These are phyloP conservation scores for Paragyromitra xinjiangensis DNA, from an alignment of 495 filamentous ascomycete species.

Conservation along the genomic window DNA sequence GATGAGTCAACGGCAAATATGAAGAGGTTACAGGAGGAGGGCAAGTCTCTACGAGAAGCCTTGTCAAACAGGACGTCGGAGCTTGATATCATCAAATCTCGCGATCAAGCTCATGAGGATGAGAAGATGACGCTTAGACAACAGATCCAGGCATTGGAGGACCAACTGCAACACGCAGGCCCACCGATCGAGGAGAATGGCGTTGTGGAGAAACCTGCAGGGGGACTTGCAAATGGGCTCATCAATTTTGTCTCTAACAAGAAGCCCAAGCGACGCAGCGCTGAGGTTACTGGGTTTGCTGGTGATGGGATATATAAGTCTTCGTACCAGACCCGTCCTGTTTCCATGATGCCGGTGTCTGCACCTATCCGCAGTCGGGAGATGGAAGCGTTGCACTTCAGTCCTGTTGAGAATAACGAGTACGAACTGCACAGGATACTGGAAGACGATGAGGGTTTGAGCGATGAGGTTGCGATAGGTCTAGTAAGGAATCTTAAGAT, in stretches of 20 bases:
- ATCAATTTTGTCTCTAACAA: constrained; percentile 98
- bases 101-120: constrained; percentile 74
- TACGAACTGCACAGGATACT: constrained; percentile 91
- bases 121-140: constrained; percentile 85
- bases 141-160: constrained; percentile 88
- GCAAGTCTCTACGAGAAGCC: constrained; percentile 78
- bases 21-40: constrained; percentile 93
- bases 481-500: constrained; percentile 97
- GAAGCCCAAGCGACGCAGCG: constrained; percentile 95
- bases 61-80: constrained; percentile 78
- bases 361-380: constrained; percentile 57
- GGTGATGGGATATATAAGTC: constrained; percentile 71
- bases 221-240: constrained; percentile 78
- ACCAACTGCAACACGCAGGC: constrained; percentile 85
- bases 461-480: constrained; percentile 95
- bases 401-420: constrained; percentile 89
- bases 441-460: constrained; percentile 92
- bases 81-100: constrained; percentile 75
- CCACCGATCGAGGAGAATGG: constrained; percentile 79
- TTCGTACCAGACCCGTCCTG: constrained; percentile 91
- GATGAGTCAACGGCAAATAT: constrained; percentile 85
- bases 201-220: constrained; percentile 77
- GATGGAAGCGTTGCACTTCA: constrained; percentile 61
- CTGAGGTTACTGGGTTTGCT: constrained; percentile 64
- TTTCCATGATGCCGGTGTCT: constrained; percentile 87